Conservation (phyloP, 2,329 filamentous ascomycete species). For the Sclerotinia minor region DNA sequence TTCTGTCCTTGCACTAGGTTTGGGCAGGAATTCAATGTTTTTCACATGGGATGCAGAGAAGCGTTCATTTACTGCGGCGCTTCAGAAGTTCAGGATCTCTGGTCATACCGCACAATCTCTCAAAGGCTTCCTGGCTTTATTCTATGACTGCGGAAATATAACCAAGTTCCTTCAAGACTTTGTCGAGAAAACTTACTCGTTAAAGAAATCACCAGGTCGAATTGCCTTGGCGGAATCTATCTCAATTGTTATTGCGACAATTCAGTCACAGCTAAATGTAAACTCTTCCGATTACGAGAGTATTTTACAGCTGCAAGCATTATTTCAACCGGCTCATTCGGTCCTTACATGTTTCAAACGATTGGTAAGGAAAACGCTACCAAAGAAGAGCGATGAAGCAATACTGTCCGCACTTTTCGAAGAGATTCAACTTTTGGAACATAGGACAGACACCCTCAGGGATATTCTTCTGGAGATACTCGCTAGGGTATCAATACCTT, state of each 20-base stretch:
- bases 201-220: slow-evolving; percentile 36
- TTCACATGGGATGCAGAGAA: slow-evolving; percentile 61
- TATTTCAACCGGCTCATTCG: slow-evolving; percentile 39
- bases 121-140: slow-evolving; percentile 45
- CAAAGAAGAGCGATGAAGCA: slow-evolving; percentile 55
- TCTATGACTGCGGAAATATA: slow-evolving; percentile 43
- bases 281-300: slow-evolving; percentile 35
- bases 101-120: slow-evolving; percentile 53
- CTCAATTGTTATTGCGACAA: slow-evolving; percentile 42
- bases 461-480: slow-evolving; percentile 68
- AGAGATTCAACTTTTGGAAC: slow-evolving; percentile 63
- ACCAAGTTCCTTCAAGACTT: slow-evolving; percentile 39
- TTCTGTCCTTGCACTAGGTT: slow-evolving; percentile 64
- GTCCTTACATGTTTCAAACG: slow-evolving; percentile 41
- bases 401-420: slow-evolving; percentile 62
- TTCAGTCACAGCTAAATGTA: slow-evolving; percentile 39
- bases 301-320: slow-evolving; percentile 40
- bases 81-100: slow-evolving; percentile 53
- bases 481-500: slow-evolving; percentile 61
- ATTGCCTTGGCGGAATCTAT: slow-evolving; percentile 44
- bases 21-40: slow-evolving; percentile 71
- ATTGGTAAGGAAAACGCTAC: slow-evolving; percentile 35
- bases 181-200: slow-evolving; percentile 38
- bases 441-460: slow-evolving; percentile 61
- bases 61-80: slow-evolving; percentile 52